phyloP scores from a whole-genome alignment of 2,329 filamentous ascomycete species.

The Venturia oleaginea region DNA sequence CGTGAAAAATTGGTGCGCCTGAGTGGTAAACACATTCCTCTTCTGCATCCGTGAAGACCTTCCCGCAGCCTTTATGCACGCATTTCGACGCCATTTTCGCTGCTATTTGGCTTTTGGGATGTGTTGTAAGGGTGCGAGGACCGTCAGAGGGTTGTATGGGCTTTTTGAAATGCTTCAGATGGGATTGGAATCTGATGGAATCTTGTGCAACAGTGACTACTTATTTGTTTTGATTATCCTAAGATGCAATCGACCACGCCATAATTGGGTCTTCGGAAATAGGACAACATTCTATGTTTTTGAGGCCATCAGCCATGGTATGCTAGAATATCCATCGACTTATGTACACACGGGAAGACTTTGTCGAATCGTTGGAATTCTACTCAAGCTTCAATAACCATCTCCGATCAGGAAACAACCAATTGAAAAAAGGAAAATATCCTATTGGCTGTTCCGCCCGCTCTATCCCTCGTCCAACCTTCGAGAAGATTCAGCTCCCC shows the following conservation, averaged over 20 bases:
- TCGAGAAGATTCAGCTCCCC: neutral
- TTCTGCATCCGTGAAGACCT: slow-evolving; percentile 69
- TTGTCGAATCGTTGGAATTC: too few relatives aligned
- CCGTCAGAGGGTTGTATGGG: neutral
- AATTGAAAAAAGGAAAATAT: neutral
- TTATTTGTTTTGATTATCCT: neutral
- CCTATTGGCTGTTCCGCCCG: neutral
- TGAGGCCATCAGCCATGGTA: too few relatives aligned
- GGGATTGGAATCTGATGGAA: neutral
- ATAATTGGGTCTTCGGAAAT: neutral
- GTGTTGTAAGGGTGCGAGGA: neutral
- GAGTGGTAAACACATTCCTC: slow-evolving; percentile 89
- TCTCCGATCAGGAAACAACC: neutral
- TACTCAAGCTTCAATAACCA: too few relatives aligned
- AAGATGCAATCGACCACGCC: neutral
- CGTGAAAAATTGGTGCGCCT: slow-evolving; percentile 56
- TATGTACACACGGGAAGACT: too few relatives aligned
- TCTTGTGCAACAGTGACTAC: neutral
- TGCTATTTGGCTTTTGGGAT: neutral
- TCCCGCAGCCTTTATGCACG: slow-evolving; percentile 92
- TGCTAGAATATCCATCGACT: too few relatives aligned
- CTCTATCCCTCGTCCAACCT: neutral
- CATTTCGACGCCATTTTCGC: slow-evolving; percentile 69
- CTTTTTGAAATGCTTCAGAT: neutral
- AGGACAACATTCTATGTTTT: neutral